Base-by-base conservation (phyloP, 805 yeast genomes). In the Lachancea sp. region DNA sequence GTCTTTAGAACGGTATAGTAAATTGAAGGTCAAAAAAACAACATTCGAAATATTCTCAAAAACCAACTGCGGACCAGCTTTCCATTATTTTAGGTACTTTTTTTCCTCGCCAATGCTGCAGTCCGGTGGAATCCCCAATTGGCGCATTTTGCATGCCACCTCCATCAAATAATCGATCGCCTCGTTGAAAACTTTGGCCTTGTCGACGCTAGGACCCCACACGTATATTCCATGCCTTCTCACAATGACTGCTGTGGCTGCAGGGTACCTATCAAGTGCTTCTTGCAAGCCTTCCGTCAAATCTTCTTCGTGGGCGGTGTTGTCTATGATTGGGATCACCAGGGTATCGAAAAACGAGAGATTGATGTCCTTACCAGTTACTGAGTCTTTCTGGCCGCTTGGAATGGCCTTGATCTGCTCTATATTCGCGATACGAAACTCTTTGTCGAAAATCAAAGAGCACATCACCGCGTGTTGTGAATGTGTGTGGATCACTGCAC, bases 381-480 rank as follows among this genome's bases (percentile, higher is more conserved):
- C 55, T 15, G 57, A 48, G 10, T 82, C 73, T 55, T 75, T 78
- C 15, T 73, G 73, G 30, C 79, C 73, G 53, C 72, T 73, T 2
- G 97, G 97, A 36, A 89, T 70, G 0, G 97, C 98, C 63, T 91
- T 90, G 66, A 91, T 86, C 66, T 90, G 95, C 68, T 90, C 98
- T 51, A 90, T 80, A 54, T 85, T 79, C 41, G 85, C 72, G 49
- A 91, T 89, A 40, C 72, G 73, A 63, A 90, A 89, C 59, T 78
- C 90, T 46, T 78, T 71, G 42, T 77, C 81, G 63, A 74, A 86
- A 12, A 90, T 61, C 52, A 86, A 62, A 0, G 95, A 79, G 22
- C 79, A 78, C 79, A 90, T 71, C 1, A 90, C 96, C 0, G 97
- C 95, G 46, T 78, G 78, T 57, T 82, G 91, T 0, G 96, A 89